Evolutionary conservation across 306 rosid species (phyloP), one percentile per base, ranked within the genome.

Genomic region (Hylodesmum podocarpum): DNA sequence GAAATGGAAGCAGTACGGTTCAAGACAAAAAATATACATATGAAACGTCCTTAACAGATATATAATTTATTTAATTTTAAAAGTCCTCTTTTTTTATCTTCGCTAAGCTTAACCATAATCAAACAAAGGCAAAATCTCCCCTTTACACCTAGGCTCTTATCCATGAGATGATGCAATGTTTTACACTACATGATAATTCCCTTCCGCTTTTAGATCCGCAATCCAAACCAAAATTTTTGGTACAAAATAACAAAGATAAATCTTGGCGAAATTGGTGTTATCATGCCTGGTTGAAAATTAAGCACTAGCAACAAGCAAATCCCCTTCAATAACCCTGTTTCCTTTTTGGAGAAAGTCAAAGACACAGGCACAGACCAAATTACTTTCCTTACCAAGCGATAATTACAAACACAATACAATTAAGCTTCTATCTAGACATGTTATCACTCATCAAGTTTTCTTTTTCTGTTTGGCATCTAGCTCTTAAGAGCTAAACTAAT

Each of bases 141-240:
- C 46, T 47, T 28, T 10, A 9, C 1, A n/a, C 39, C 21, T 24
- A 37, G 33, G 13, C 16, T 66, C 55, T 59, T 72, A 57, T 73
- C 55, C 78, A 66, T 15, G 28, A 46, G 28, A 72, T 28, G 47
- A 59, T 61, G 12, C 25, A 18, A 79, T 33, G 22, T 40, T 72
- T 29, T 31, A 13, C 39, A n/a, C 70, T 8, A 31, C 49, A 66
- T 36, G 53, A 44, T 54, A 51, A 25, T 33, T 50, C 63, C 34
- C 63, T 66, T 37, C 44, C 36, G 0, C 64, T 49, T 40, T 22
- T 5, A 61, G 70, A 73, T 73, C 54, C 39, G 47, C 16, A 3
- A 76, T 77, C 49, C 24, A 69, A 68, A 69, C 24, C 71, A 49
- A 66, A 80, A 64, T 28, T 36, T 53, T 19, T 12, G 24, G 22